Conservation (phyloP, 1,284 basidiomycete species). For the Pseudozyma pruni region DNA sequence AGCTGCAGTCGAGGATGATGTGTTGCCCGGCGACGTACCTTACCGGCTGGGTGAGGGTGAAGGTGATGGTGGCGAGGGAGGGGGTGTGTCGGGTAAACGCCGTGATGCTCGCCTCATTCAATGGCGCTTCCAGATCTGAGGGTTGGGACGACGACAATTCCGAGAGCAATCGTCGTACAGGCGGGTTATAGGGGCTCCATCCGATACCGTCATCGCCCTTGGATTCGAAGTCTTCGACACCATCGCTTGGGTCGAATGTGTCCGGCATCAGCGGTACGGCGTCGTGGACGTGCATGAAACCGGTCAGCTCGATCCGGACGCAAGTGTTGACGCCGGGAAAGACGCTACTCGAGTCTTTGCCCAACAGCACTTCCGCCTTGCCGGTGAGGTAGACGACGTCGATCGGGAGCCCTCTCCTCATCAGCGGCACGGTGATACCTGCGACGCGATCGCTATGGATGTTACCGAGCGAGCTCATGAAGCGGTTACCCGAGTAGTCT, state of each 20-base stretch:
- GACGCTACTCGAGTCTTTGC: slow-evolving; percentile 10
- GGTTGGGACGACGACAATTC: slow-evolving; percentile 10
- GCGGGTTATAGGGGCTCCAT: slow-evolving; percentile 49
- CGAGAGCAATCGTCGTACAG: slow-evolving; percentile 20
- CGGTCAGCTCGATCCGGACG: slow-evolving; percentile 26
- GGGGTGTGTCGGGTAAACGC: slow-evolving; percentile 10
- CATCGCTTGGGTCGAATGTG: slow-evolving; percentile 1
- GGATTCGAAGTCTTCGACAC: slow-evolving; percentile 18
- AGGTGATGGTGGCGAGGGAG: slow-evolving; percentile 24
- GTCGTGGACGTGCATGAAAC: slow-evolving; percentile 32
- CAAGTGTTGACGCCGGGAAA: slow-evolving; percentile 25
- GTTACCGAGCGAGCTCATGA: slow-evolving; percentile 44
- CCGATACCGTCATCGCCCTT: slow-evolving; percentile 27
- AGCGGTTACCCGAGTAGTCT: slow-evolving; percentile 40
- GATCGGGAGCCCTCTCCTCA: slow-evolving; percentile 28
- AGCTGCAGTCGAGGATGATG: slow-evolving; percentile 38
- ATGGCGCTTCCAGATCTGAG: neutral
- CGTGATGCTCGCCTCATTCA: slow-evolving; percentile 13
- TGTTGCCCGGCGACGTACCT: slow-evolving; percentile 37
- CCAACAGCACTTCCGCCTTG: slow-evolving; percentile 24
- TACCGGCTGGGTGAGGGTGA: slow-evolving; percentile 17
- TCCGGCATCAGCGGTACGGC: slow-evolving; percentile 25
- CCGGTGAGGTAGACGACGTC: slow-evolving; percentile 41
- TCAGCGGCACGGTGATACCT: slow-evolving; percentile 25
- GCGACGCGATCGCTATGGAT: slow-evolving; percentile 35